Evolutionary conservation across 2,329 filamentous ascomycete species (phyloP).

Genomic region (Mollisia scopiformis): DNA sequence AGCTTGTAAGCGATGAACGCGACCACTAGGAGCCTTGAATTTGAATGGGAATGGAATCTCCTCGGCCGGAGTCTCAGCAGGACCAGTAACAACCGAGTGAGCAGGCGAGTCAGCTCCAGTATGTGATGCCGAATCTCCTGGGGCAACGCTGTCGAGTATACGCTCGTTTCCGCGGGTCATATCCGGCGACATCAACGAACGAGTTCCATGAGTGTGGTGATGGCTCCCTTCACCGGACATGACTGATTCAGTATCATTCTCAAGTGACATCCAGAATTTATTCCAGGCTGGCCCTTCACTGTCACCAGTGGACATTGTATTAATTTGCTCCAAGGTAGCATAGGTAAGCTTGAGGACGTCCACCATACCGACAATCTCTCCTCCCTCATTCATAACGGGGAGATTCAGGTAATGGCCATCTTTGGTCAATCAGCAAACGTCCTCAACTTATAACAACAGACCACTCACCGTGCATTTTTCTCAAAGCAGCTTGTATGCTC

Average conservation of each 20-base stretch:
- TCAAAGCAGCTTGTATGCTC: slow-evolving; percentile 96
- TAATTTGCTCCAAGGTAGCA: slow-evolving; percentile 95
- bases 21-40: slow-evolving; percentile 95
- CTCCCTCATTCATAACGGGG: slow-evolving; percentile 95
- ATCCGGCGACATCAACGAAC: slow-evolving; percentile 84
- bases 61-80: slow-evolving; percentile 62
- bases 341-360: slow-evolving; percentile 98
- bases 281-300: slow-evolving; percentile 98
- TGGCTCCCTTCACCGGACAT: slow-evolving; percentile 88
- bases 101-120: slow-evolving; percentile 79
- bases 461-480: slow-evolving; percentile 96
- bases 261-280: slow-evolving; percentile 97
- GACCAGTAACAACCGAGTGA: slow-evolving; percentile 57
- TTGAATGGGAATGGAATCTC: slow-evolving; percentile 94
- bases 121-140: slow-evolving; percentile 94
- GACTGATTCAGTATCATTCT: slow-evolving; percentile 89
- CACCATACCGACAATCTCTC: slow-evolving; percentile 99
- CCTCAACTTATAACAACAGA: background rate
- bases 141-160: slow-evolving; percentile 74
- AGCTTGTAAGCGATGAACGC: slow-evolving; percentile 90
- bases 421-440: slow-evolving; percentile 42
- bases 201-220: slow-evolving; percentile 66
- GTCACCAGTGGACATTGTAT: slow-evolving; percentile 87
- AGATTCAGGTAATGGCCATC: slow-evolving; percentile 98
- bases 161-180: slow-evolving; percentile 66